Evolutionary conservation across 1,284 basidiomycete species (phyloP).

Genomic region (Tilletiopsis washingtonensis): DNA sequence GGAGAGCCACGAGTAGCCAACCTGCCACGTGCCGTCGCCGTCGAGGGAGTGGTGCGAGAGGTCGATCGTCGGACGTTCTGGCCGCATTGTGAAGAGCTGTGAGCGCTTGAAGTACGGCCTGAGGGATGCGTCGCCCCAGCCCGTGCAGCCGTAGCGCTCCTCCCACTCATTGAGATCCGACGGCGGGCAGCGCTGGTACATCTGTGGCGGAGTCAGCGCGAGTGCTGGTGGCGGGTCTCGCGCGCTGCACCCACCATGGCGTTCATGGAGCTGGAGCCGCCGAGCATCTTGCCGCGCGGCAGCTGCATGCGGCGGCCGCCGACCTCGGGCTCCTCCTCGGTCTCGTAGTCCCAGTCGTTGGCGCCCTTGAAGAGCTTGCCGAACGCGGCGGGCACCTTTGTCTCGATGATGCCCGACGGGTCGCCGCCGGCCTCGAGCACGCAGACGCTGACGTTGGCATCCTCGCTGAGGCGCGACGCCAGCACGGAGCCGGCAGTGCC

Average conservation of each 20-base stretch:
- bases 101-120: conserved; percentile 16
- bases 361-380: conserved; percentile 28
- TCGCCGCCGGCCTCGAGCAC: conserved; percentile 32
- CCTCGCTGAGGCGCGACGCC: conserved; percentile 26
- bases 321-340: conserved; percentile 17
- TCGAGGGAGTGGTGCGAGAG: conserved; percentile 21
- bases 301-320: conserved; percentile 19
- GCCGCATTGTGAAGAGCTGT: conserved; percentile 23
- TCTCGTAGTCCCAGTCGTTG: conserved; percentile 35
- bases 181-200: conserved; percentile 33
- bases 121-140: conserved; percentile 27
- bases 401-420: conserved; percentile 11
- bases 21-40: conserved; percentile 24
- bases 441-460: conserved; percentile 24
- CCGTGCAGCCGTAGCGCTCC: conserved; percentile 22
- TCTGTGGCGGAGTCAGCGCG: too few relatives aligned
- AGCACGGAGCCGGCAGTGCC: conserved; percentile 36
- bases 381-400: conserved; percentile 25
- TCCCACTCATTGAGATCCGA: conserved; percentile 32
- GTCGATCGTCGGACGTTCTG: conserved; percentile 21
- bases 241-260: too few relatives aligned
- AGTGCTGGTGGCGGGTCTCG: too few relatives aligned
- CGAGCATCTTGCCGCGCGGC: conserved; percentile 25
- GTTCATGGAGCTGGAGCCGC: conserved; percentile 52
- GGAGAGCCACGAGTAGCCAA: conserved; percentile 24